phyloP scores from a whole-genome alignment of 2,329 filamentous ascomycete species.

The Trichoderma arundinaceum region DNA sequence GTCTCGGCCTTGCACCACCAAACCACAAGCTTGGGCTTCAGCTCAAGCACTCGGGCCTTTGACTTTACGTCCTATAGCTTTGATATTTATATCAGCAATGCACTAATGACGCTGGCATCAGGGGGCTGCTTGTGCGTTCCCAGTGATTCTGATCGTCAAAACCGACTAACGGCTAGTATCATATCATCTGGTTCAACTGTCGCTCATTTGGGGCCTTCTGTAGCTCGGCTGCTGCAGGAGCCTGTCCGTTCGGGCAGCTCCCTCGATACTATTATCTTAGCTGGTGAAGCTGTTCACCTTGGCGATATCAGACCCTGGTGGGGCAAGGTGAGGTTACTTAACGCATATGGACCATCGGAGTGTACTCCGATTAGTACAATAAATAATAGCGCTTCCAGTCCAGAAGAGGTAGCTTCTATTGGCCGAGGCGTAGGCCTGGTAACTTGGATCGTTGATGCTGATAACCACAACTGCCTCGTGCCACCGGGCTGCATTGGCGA shows the following conservation, averaged over 20 bases:
- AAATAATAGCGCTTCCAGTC: neutral
- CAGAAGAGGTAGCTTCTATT: neutral
- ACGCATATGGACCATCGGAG: constrained; percentile 35
- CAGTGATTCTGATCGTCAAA: constrained; percentile 56
- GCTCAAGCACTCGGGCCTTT: constrained; percentile 46
- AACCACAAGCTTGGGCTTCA: neutral
- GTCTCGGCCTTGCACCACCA: neutral
- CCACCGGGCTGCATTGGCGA: constrained; percentile 44
- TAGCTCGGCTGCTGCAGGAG: constrained; percentile 45
- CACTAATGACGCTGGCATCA: constrained; percentile 46
- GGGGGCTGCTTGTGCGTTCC: constrained; percentile 59
- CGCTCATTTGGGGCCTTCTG: constrained; percentile 46
- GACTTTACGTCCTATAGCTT: constrained; percentile 53
- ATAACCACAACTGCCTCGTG: constrained; percentile 36
- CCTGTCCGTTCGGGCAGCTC: constrained; percentile 34
- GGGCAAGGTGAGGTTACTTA: constrained; percentile 14
- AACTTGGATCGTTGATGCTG: constrained; percentile 42
- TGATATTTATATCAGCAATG: constrained; percentile 52
- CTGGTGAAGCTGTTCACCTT: constrained; percentile 47
- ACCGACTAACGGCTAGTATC: constrained; percentile 50
- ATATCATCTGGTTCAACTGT: too few species aligned
- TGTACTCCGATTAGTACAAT: constrained; percentile 34
- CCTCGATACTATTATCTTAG: constrained; percentile 44
- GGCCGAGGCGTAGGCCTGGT: constrained; percentile 11
- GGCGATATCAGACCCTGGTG: neutral